These are phyloP conservation scores for Talinum fruticosum DNA, from an alignment of 148 eudicot genomes.

Conservation along the genomic window DNA sequence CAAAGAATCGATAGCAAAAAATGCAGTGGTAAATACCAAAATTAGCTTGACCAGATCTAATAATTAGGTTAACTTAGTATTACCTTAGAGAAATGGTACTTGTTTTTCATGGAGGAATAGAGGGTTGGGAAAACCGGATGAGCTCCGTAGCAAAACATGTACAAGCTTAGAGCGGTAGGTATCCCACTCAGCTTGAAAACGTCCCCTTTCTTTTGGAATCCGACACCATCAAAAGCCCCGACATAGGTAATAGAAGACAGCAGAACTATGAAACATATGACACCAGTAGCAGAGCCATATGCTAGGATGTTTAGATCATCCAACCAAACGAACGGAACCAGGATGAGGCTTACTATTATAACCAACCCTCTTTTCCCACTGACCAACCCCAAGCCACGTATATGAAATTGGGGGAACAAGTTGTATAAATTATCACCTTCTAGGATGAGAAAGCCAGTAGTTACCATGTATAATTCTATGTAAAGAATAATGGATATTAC, in stretches of 20 bases:
- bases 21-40: not conserved
- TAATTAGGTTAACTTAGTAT: not conserved
- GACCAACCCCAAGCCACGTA: not conserved
- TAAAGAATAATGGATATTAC: slow-evolving; percentile 25
- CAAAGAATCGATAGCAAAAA: not conserved
- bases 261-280: slow-evolving; percentile 41
- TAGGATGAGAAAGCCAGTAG: slow-evolving; percentile 43
- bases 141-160: slow-evolving; percentile 56
- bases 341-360: slow-evolving; percentile 32
- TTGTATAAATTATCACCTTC: slow-evolving; percentile 49
- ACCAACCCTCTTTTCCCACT: slow-evolving; percentile 40
- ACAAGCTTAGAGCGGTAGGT: slow-evolving; percentile 53
- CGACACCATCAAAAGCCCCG: slow-evolving; percentile 49
- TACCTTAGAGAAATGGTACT: slow-evolving; percentile 54
- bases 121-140: slow-evolving; percentile 66
- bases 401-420: slow-evolving; percentile 27
- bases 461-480: slow-evolving; percentile 43
- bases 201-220: slow-evolving; percentile 44
- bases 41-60: not conserved
- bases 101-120: slow-evolving; percentile 53
- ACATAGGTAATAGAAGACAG: slow-evolving; percentile 43
- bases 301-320: slow-evolving; percentile 43
- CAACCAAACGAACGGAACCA: slow-evolving; percentile 57
- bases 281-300: slow-evolving; percentile 52
- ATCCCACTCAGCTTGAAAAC: slow-evolving; percentile 40